Conservation (phyloP, 495 filamentous ascomycete genomes). For the Parmelia sp. region DNA sequence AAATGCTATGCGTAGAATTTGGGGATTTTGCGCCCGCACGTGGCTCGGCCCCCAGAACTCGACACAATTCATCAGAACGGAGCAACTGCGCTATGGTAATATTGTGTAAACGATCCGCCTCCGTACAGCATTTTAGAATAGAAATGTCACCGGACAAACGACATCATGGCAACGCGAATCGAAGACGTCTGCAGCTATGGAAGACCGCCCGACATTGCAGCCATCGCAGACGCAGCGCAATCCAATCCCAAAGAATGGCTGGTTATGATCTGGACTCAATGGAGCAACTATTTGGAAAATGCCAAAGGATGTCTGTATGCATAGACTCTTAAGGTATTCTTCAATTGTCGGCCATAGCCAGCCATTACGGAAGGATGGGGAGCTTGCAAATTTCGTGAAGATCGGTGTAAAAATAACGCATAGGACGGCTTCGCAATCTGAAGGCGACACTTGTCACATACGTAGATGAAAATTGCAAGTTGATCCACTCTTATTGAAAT, state of each 20-base stretch:
- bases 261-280: neutral
- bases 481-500: neutral
- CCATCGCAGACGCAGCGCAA: neutral
- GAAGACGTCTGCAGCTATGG: neutral
- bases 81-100: neutral
- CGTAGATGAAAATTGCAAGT: neutral
- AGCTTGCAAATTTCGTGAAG: neutral
- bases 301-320: neutral
- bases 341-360: too few relatives aligned
- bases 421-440: neutral
- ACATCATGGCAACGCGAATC: neutral
- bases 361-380: too few relatives aligned
- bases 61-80: slow-evolving; percentile 1
- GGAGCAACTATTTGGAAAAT: neutral
- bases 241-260: neutral
- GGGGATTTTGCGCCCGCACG: neutral
- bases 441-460: neutral
- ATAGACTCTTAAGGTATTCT: neutral
- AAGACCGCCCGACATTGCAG: neutral
- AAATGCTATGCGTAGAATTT: neutral
- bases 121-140: neutral
- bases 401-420: neutral
- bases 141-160: neutral
- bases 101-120: neutral
- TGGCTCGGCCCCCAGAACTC: neutral